Evolutionary conservation across 2,329 filamentous ascomycete genomes (phyloP).

Genomic region (Allantophomopsis cytisporea): DNA sequence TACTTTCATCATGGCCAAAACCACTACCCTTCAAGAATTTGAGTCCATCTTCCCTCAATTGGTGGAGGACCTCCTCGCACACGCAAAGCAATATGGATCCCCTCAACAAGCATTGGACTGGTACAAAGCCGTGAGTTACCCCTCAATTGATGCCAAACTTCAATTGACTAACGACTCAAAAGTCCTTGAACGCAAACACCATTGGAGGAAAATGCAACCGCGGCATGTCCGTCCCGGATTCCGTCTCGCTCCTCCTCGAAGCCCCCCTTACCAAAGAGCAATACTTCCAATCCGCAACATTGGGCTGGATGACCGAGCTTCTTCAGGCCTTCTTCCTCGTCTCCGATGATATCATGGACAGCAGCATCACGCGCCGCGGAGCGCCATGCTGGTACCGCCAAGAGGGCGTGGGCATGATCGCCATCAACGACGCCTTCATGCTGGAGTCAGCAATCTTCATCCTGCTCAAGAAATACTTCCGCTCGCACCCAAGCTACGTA

Average conservation of each 20-base stretch:
- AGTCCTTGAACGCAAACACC: slow-evolving; percentile 72
- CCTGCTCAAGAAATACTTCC: slow-evolving; percentile 89
- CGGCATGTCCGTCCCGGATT: slow-evolving; percentile 95
- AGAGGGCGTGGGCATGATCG: slow-evolving; percentile 80
- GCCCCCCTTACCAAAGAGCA: slow-evolving; percentile 63
- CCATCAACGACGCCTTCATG: slow-evolving; percentile 98
- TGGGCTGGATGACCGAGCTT: slow-evolving; percentile 97
- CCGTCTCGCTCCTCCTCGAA: slow-evolving; percentile 64
- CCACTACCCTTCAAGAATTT: slow-evolving; percentile 72
- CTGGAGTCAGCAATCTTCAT: slow-evolving; percentile 84
- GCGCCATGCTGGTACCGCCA: slow-evolving; percentile 95
- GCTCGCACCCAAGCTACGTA: slow-evolving; percentile 72
- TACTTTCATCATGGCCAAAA: slow-evolving; percentile 40
- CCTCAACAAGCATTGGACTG: slow-evolving; percentile 71
- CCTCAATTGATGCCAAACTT: slow-evolving; percentile 1
- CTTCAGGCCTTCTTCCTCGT: slow-evolving; percentile 99
- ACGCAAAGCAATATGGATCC: slow-evolving; percentile 71
- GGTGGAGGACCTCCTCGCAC: slow-evolving; percentile 65
- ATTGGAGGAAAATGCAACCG: slow-evolving; percentile 97
- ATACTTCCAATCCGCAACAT: slow-evolving; percentile 75
- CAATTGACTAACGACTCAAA: slow-evolving; percentile 20
- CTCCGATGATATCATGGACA: slow-evolving; percentile 97
- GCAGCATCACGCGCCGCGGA: slow-evolving; percentile 85
- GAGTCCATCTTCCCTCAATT: slow-evolving; percentile 82
- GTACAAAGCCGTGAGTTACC: slow-evolving; percentile 42